Conservation (phyloP, 441 rosid genomes). For the Arabidopsis hybrid region DNA sequence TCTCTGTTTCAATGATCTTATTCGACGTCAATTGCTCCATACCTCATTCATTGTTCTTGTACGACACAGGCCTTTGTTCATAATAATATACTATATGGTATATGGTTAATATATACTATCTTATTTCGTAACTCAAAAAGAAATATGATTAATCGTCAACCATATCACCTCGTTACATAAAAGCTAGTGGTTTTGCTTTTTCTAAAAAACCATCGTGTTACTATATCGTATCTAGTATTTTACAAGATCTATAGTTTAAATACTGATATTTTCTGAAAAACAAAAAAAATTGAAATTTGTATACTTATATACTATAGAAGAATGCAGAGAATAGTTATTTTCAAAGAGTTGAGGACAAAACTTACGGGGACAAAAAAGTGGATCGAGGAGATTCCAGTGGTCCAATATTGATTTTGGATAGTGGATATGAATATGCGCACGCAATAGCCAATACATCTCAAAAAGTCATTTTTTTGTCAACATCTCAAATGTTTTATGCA, state of each 20-base stretch:
- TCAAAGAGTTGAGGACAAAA: slow-evolving; percentile 32
- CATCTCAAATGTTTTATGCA: slow-evolving; percentile 11
- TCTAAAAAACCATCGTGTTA: neutral
- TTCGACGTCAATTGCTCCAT: slow-evolving; percentile 42
- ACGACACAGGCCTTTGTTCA: slow-evolving; percentile 33
- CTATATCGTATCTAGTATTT: neutral
- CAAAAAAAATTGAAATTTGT: neutral
- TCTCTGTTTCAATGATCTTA: slow-evolving; percentile 33
- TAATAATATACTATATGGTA: slow-evolving; percentile 10
- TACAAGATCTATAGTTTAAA: neutral
- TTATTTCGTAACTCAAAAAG: neutral
- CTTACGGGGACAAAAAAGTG: slow-evolving; percentile 19
- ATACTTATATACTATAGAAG: neutral
- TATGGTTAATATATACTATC: slow-evolving; percentile 10
- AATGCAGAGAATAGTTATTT: slow-evolving; percentile 26
- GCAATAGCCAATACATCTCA: slow-evolving; percentile 28
- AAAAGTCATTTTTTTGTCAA: neutral
- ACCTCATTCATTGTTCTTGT: slow-evolving; percentile 44
- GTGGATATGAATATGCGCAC: slow-evolving; percentile 13
- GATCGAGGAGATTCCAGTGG: slow-evolving; percentile 34
- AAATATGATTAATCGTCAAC: slow-evolving; percentile 9
- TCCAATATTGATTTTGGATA: slow-evolving; percentile 30
- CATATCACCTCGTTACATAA: slow-evolving; percentile 15
- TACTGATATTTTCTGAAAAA: neutral
- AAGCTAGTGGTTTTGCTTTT: neutral